Evolutionary conservation across 2,329 filamentous ascomycete genomes (phyloP), one percentile per base, ranked within the genome.

Genomic region (Trichoderma atroviride): DNA sequence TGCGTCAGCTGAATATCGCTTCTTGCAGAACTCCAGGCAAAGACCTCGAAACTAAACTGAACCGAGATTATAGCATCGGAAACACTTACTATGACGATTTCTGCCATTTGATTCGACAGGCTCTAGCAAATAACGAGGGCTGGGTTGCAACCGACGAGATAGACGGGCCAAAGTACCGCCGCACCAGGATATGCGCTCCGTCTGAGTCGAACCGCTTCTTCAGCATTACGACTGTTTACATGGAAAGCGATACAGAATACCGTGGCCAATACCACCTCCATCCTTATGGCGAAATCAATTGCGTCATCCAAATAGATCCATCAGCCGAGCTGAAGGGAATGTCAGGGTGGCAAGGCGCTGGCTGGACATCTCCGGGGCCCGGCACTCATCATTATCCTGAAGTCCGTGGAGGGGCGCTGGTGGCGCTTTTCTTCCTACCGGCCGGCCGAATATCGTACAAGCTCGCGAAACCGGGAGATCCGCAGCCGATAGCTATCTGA

Each of bases 381-480:
- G 86, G 86, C 0, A 87, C 86, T 33, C 86, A 88, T 76, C 86
- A 88, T 75, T 87, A 86, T 74, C 86, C 86, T 2, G 78, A 86
- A 62, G 84, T 84, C 16, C 77, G 85, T 14, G 81, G 81, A 4
- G 86, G 85, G 1, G 81, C 81, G 0, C 73, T 87, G 11, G 81
- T 87, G 19, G 84, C 85, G 6, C 75, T 88, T 55, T 87, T 87
- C 75, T 88, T 88, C 68, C 73, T 88, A 69, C 86, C 86, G 0
- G 84, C 85, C 0, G 86, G 86, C 1, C 78, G 85, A 43, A 87
- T 88, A 66, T 81, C 81, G 33, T 86, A 86, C 72, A 78, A 81
- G 69, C 4, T 7, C 19, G 82, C 80, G 7, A 80, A 78, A 67
- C 35, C 35, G 35, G 81, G 76, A 19, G 79, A 80, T 71, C 78